Evolutionary conservation across 257 asterid genomes (phyloP).

Genomic region (Solanum dulcamara): DNA sequence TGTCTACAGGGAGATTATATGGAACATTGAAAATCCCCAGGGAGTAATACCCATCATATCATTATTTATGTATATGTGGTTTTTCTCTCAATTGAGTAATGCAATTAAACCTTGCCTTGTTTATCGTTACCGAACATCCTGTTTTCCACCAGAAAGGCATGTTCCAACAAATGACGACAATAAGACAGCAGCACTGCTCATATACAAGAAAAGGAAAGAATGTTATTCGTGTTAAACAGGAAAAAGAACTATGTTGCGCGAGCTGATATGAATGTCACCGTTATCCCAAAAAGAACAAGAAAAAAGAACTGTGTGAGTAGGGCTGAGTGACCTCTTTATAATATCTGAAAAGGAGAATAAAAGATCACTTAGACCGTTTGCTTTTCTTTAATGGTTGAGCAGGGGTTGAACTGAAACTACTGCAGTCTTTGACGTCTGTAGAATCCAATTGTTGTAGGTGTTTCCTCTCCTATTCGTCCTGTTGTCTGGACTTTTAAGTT

Average conservation of each 20-base stretch:
- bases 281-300: neutral
- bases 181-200: neutral
- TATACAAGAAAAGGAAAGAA: neutral
- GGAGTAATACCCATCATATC: neutral
- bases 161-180: neutral
- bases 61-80: neutral
- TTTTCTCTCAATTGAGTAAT: neutral
- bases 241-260: neutral
- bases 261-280: neutral
- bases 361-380: neutral
- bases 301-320: neutral
- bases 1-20: neutral
- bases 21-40: neutral
- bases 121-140: neutral
- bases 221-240: neutral
- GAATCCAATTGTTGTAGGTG: neutral
- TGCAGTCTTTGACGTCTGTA: neutral
- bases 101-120: neutral
- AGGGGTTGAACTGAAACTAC: neutral
- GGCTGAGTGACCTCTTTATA: neutral
- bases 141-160: neutral
- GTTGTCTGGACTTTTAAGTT: too few relatives aligned
- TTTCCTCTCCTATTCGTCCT: neutral
- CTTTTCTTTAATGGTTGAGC: neutral
- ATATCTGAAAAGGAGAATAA: neutral